Base-by-base conservation (phyloP, 1,139 yeast species). In the Hanseniaspora uvarum region DNA sequence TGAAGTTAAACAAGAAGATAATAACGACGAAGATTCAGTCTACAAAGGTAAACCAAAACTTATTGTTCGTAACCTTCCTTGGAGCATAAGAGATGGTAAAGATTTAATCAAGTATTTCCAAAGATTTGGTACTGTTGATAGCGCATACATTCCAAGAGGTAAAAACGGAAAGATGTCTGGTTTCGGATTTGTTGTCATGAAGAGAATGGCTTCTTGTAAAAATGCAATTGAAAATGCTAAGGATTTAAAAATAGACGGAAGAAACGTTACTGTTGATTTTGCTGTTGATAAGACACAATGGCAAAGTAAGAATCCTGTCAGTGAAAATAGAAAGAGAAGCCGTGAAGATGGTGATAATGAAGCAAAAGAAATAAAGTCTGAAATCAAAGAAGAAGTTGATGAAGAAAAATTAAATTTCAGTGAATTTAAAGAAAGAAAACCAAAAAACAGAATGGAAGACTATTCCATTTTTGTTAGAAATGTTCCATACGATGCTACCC, bases 151-250 rank as follows among this genome's bases (percentile, higher is more conserved):
- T 60, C 98, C 98, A 39, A 79, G 86, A 63, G 86, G 86, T 64
- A 77, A 78, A 53, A 94, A 88, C 53, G 96, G 96, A 12, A 83
- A 78, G 66, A 85, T 92, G 94, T 74, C 85, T 59, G 98, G 98
- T 11, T 92, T 92, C 75, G 99, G 89, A 0, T 94, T 92, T 68
- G 89, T 92, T 21, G 83, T 94, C 0, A 86, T 94, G 95, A 81
- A 80, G 65, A 86, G 83, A 65, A 75, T 80, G 57, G 72, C 79
- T 31, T 81, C 85, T 59, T 97, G 98, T 48, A 82, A 80, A 62
- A 75, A 72, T 56, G 98, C 96, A 0, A 81, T 89, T 37, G 84
- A 85, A 61, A 88, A 77, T 41, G 74, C 81, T 30, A 72, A 69
- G 52, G 95, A 86, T 5, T 70, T 89, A 62, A 81, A 86, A 68